A percentile compares a stretch with the other conserved stretches of the same genome.
phyloP scores from a whole-genome alignment of 2,329 filamentous ascomycete genomes.

The Colletotrichum echinochloae region DNA sequence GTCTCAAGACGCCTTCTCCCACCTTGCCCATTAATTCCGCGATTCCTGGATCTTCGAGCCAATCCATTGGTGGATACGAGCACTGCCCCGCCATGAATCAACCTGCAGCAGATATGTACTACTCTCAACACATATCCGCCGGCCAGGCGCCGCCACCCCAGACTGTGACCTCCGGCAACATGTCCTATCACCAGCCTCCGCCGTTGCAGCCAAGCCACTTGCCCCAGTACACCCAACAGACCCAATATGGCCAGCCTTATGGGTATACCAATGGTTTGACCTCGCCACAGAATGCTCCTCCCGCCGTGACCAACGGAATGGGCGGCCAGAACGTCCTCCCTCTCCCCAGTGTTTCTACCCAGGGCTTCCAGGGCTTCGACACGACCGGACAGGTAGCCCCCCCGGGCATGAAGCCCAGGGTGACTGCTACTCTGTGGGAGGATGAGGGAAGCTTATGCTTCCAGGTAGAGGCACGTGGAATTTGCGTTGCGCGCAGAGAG shows the following conservation, averaged over 20 bases:
- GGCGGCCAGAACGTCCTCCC: constrained; percentile 74
- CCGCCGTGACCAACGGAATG: constrained; percentile 79
- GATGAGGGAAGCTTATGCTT: constrained; percentile 98
- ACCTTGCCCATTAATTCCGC: constrained; percentile 66
- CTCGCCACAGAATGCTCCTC: constrained; percentile 78
- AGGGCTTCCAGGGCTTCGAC: constrained; percentile 74
- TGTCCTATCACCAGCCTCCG: constrained; percentile 83
- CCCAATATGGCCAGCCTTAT: constrained; percentile 73
- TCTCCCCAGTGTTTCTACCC: constrained; percentile 69
- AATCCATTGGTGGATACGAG: constrained; percentile 55
- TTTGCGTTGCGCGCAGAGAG: constrained; percentile 94
- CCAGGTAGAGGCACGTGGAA: constrained; percentile 94
- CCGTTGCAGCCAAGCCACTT: constrained; percentile 77
- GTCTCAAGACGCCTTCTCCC: constrained; percentile 83
- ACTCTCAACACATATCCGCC: constrained; percentile 82
- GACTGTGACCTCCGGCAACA: constrained; percentile 78
- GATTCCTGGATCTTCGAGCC: constrained; percentile 55
- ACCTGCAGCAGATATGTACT: constrained; percentile 85
- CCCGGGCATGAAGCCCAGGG: constrained; percentile 93
- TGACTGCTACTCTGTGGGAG: constrained; percentile 97
- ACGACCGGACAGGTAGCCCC: constrained; percentile 93
- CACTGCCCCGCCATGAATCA: constrained; percentile 80
- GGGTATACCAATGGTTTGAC: constrained; percentile 81
- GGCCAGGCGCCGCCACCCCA: constrained; percentile 81
- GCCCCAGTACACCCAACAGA: constrained; percentile 73